These are phyloP conservation scores for Stachybotrys chartarum DNA, from an alignment of 2,329 filamentous ascomycete species.

Conservation along the genomic window DNA sequence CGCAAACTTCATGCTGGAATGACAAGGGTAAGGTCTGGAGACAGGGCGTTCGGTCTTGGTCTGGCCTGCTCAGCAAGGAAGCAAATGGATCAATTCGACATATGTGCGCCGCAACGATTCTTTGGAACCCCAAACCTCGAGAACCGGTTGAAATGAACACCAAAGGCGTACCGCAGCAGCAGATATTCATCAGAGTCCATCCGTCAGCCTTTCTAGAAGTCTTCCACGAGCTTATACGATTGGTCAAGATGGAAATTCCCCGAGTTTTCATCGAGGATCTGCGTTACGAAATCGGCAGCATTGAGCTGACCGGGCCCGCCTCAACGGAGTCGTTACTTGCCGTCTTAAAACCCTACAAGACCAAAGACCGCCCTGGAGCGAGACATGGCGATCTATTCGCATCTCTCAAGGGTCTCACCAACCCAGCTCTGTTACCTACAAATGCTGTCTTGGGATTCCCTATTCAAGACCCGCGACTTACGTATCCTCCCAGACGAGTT, in stretches of 20 bases:
- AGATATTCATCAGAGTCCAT: constrained; percentile 68
- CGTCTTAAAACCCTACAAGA: constrained; percentile 50
- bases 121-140: constrained; percentile 58
- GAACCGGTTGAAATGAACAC: constrained; percentile 15
- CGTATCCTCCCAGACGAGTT: constrained; percentile 61
- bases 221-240: constrained; percentile 54
- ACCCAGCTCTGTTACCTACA: constrained; percentile 61
- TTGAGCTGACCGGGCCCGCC: constrained; percentile 56
- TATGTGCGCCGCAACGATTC: constrained; percentile 64
- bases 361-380: constrained; percentile 15
- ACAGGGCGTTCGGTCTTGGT: constrained; percentile 40
- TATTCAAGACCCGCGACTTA: constrained; percentile 71
- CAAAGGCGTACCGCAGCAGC: constrained; percentile 21
- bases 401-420: constrained; percentile 52
- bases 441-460: constrained; percentile 67
- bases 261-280: constrained; percentile 59
- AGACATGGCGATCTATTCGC: constrained; percentile 42
- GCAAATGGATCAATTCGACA: constrained; percentile 42
- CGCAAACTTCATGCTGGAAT: constrained; percentile 54
- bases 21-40: constrained; percentile 65
- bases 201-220: constrained; percentile 70
- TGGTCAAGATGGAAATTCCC: constrained; percentile 54
- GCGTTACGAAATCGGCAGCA: constrained; percentile 58
- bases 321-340: constrained; percentile 72
- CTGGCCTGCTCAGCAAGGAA: constrained; percentile 44